Base-by-base conservation (phyloP, 2,329 filamentous ascomycete species). In the Daldinia sp. region DNA sequence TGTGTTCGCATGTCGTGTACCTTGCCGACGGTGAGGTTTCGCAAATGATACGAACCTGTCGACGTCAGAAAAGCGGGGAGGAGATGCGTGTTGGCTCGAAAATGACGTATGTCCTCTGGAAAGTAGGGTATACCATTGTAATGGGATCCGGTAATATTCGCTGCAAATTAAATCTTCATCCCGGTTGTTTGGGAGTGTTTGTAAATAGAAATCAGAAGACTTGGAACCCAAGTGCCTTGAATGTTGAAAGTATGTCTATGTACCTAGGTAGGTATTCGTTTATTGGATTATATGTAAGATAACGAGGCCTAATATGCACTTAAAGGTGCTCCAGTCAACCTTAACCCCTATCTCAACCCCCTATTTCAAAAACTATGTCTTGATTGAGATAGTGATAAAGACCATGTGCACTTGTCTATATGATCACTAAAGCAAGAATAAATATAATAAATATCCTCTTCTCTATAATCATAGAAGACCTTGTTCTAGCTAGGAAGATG, bases 41-140 rank as follows among this genome's bases (percentile, higher is more conserved):
- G 39, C 51, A 35, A 56, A 55, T 50, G 39, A 35, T 37, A n/a
- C 30, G 6, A 58, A 23, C 15, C 50, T 3, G 12, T 23, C 58
- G 46, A 69, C 63, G 67, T 69, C 60, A 69, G 23, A 69, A 65
- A 61, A 53, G 41, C 39, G 67, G 67, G 13, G n/a, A 35, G 12
- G 6, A 6, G 12, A 6, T 28, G 10, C 4, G 28, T 9, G 44
- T 1, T 46, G 2, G 37, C 39, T 42, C 15, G 13, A 39, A 26
- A 39, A 69, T 69, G 67, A 69, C 67, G 63, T 67, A 69, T 37
- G 20, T 23, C 3, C 15, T 35, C 57, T 57, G 18, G 54, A 58
- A 61, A 62, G 46, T 59, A 53, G 46, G 53, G 54, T 37, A 26
- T 37, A 51, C 39, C 39, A 13, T 30, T 23, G 20, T 23, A 2